Evolutionary conservation across 2,329 filamentous ascomycete genomes (phyloP).

Genomic region (Colletotrichum eremochloae): DNA sequence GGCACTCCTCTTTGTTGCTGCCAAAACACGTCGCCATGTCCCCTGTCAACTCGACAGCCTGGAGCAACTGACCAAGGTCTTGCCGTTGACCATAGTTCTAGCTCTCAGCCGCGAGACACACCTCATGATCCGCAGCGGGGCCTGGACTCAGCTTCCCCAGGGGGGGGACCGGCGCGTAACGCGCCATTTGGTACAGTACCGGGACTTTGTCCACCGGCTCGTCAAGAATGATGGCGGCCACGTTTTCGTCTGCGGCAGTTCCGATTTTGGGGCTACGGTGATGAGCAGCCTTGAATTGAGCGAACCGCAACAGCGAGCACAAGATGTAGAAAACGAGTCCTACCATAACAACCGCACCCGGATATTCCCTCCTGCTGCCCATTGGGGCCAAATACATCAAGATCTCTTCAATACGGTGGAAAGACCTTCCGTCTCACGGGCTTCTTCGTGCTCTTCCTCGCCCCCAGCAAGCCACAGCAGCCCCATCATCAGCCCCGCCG

Average conservation of each 20-base stretch:
- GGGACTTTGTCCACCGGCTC: constrained; percentile 10
- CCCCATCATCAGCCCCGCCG: constrained; percentile 12
- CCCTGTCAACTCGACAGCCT: constrained; percentile 29
- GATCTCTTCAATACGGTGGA: constrained; percentile 25
- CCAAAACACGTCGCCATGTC: constrained; percentile 29
- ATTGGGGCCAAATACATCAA: constrained; percentile 30
- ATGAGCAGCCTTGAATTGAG: constrained; percentile 23
- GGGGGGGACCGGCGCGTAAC: constrained; percentile 14
- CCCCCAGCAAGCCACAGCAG: neutral
- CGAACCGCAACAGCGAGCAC: constrained; percentile 2
- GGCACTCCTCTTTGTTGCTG: constrained; percentile 25
- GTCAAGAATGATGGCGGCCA: constrained; percentile 25
- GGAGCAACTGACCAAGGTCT: constrained; percentile 12
- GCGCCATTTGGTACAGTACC: constrained; percentile 20
- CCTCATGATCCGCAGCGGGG: constrained; percentile 22
- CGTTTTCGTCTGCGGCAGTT: constrained; percentile 35
- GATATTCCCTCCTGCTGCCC: constrained; percentile 3
- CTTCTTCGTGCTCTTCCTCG: neutral
- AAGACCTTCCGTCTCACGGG: neutral
- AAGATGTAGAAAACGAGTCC: neutral
- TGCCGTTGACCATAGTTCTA: constrained; percentile 29
- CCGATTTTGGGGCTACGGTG: constrained; percentile 31
- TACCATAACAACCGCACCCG: constrained; percentile 1
- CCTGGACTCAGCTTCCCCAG: constrained; percentile 14
- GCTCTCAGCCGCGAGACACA: constrained; percentile 34